A percentile compares a stretch with the other conserved stretches of the same genome.
Evolutionary conservation across 805 yeast genomes (phyloP).

Genomic region (Metschnikowia cerradonensis): DNA sequence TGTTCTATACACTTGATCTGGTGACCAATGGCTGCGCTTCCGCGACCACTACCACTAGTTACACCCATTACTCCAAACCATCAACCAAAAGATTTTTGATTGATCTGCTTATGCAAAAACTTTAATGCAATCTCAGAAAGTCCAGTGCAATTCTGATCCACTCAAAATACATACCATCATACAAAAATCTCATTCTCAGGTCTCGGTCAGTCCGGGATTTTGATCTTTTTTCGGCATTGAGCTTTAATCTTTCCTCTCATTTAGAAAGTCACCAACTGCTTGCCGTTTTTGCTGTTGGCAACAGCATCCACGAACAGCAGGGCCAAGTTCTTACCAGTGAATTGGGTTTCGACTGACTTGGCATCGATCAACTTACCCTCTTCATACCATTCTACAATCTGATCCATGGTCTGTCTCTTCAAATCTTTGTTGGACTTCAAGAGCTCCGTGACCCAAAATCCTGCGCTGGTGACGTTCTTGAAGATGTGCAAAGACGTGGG

Average conservation of each 20-base stretch:
- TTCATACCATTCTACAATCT: conserved; percentile 41
- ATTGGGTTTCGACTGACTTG: conserved; percentile 29
- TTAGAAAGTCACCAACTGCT: conserved; percentile 32
- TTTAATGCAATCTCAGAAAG: no score
- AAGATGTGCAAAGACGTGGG: conserved; percentile 89
- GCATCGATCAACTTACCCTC: conserved; percentile 36
- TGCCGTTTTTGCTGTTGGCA: conserved; percentile 33
- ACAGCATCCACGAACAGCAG: conserved; percentile 29
- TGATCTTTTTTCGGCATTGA: no score
- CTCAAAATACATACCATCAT: no score
- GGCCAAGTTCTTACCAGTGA: conserved; percentile 23
- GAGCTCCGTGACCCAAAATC: conserved; percentile 84
- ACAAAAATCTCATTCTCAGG: no score
- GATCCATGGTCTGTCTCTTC: conserved; percentile 33
- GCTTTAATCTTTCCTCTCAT: no score
- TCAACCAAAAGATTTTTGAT: no score
- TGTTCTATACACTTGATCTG: no score
- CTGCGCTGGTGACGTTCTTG: conserved; percentile 79
- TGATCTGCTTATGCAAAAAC: no score
- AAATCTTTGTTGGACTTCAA: conserved; percentile 33
- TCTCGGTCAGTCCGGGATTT: no score
- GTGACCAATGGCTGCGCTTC: not conserved
- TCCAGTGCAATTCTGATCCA: no score
- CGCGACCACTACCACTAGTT: not conserved
- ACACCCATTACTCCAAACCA: not conserved